These are phyloP conservation scores for Sporothrix dimorphospora DNA, from an alignment of 2,329 filamentous ascomycete species.

Conservation along the genomic window DNA sequence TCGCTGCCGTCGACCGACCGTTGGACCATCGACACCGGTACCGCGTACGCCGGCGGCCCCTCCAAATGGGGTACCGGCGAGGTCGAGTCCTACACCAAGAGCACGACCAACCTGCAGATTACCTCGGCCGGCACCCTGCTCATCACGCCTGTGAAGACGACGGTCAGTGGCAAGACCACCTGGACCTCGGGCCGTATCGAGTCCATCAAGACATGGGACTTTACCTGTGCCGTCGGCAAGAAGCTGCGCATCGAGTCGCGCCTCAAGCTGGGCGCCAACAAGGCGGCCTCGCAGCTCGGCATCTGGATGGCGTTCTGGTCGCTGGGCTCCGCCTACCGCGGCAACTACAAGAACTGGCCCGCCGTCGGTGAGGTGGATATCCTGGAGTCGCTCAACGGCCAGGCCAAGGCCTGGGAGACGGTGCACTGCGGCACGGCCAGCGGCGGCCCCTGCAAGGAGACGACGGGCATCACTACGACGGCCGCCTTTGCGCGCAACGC, in stretches of 20 bases:
- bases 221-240: constrained; percentile 41
- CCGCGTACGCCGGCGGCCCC: constrained; percentile 50
- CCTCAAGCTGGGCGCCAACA: constrained; percentile 43
- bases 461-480: constrained; percentile 41
- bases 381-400: constrained; percentile 49
- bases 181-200: constrained; percentile 54
- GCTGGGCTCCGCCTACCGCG: constrained; percentile 46
- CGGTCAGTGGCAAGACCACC: constrained; percentile 29
- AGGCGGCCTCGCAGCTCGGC: constrained; percentile 40
- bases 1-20: constrained; percentile 44
- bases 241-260: constrained; percentile 46
- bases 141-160: constrained; percentile 41
- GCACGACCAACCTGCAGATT: constrained; percentile 46
- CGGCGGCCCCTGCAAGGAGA: constrained; percentile 49
- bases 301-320: constrained; percentile 55
- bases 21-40: constrained; percentile 52
- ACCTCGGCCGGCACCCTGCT: constrained; percentile 44
- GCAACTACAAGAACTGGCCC: constrained; percentile 48
- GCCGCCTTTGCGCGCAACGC: constrained; percentile 36
- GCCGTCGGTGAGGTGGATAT: constrained; percentile 50
- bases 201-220: constrained; percentile 42
- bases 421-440: constrained; percentile 48
- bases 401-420: constrained; percentile 42
- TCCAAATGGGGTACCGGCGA: constrained; percentile 55
- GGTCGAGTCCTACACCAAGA: constrained; percentile 50